Conservation (phyloP, 2,329 filamentous ascomycete genomes). For the Teratosphaeria epicoccoides region DNA sequence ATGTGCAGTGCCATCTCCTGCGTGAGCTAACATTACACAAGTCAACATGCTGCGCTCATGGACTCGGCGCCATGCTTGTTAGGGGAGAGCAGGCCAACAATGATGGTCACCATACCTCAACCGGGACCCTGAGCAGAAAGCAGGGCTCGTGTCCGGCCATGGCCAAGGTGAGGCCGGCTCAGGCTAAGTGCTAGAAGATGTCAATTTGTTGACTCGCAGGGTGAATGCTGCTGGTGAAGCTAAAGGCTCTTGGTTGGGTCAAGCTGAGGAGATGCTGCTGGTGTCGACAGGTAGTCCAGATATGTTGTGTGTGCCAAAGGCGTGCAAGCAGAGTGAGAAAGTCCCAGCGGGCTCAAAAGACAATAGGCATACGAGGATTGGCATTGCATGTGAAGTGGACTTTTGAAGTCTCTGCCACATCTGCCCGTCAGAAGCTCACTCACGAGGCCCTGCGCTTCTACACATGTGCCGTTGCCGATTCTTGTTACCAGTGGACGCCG, state of each 20-base stretch:
- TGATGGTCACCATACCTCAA: not conserved
- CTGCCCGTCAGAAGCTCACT: not conserved
- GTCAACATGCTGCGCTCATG: conserved; percentile 6
- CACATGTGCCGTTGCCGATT: not conserved
- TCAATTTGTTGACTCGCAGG: not conserved
- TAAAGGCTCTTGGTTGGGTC: not conserved
- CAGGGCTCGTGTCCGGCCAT: not conserved
- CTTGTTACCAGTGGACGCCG: not conserved
- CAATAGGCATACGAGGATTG: not conserved
- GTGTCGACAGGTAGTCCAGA: not conserved
- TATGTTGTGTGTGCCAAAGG: not conserved
- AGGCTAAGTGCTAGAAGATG: not conserved
- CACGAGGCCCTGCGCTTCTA: not conserved
- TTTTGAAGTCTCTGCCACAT: not conserved
- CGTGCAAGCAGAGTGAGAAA: not conserved
- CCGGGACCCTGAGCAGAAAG: not conserved
- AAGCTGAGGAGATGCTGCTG: not conserved
- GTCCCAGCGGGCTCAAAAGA: not conserved
- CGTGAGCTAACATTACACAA: conserved; percentile 28
- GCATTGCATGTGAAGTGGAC: not conserved
- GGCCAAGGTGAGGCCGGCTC: not conserved
- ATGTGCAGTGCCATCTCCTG: conserved; percentile 30
- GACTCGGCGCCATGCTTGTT: too few species aligned
- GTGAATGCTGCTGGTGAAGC: not conserved
- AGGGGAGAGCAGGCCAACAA: conserved; percentile 1